A percentile compares a stretch with the other conserved stretches of the same genome.
These are phyloP conservation scores for Populus tomentosa DNA, from an alignment of 441 rosid genomes.

Conservation along the genomic window DNA sequence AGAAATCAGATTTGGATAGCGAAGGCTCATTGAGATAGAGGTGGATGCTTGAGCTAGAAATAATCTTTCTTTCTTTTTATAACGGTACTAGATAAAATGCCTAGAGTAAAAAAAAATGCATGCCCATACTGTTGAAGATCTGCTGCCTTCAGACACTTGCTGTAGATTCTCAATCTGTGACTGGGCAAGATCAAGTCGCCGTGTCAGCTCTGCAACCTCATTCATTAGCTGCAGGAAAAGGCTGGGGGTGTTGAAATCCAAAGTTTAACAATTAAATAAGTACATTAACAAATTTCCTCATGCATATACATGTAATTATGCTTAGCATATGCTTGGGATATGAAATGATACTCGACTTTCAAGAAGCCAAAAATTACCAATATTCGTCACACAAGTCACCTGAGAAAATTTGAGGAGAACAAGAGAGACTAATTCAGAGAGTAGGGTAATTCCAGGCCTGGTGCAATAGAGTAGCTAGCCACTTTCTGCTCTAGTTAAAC, in stretches of 20 bases:
- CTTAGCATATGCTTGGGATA: neutral
- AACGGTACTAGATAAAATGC: neutral
- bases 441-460: neutral
- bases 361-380: neutral
- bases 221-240: conserved; percentile 58
- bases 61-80: too few relatives aligned
- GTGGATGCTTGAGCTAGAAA: neutral
- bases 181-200: conserved; percentile 52
- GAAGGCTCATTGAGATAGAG: neutral
- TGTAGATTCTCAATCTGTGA: conserved; percentile 62
- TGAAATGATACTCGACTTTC: neutral
- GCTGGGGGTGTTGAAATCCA: conserved; percentile 5
- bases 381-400: neutral
- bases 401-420: neutral
- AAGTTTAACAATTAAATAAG: conserved; percentile 1
- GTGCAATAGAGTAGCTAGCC: neutral
- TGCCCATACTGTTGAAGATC: conserved; percentile 36
- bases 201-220: conserved; percentile 50
- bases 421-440: neutral
- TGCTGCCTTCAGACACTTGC: conserved; percentile 34
- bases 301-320: neutral
- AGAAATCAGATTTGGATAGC: conserved; percentile 1
- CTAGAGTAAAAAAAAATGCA: neutral
- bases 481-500: neutral
- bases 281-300: neutral